phyloP scores from a whole-genome alignment of 2,329 filamentous ascomycete genomes.

The Penicillium corylophilum region DNA sequence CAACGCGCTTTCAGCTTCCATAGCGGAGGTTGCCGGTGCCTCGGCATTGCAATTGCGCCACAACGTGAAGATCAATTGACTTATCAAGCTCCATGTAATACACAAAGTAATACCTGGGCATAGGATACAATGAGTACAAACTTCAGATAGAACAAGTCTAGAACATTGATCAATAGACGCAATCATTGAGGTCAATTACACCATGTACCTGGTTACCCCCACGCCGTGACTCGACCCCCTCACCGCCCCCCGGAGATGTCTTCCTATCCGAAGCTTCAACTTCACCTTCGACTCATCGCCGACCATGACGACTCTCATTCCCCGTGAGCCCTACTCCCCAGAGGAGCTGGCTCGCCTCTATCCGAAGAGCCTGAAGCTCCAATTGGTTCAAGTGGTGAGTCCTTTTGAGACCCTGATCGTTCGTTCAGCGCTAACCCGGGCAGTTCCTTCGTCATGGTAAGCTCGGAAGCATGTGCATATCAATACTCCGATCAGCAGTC shows the following conservation, averaged over 20 bases:
- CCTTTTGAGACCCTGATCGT: background rate
- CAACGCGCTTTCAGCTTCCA: too few relatives aligned
- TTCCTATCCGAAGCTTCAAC: conserved; percentile 4
- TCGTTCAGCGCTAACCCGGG: conserved; percentile 13
- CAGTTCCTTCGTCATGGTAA: conserved; percentile 69
- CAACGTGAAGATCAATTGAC: background rate
- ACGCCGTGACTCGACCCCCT: conserved; percentile 3
- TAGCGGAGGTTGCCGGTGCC: background rate
- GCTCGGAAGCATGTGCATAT: conserved; percentile 7
- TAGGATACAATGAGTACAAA: background rate
- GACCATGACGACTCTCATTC: conserved; percentile 74
- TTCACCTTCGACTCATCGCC: conserved; percentile 10
- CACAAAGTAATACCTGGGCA: too few relatives aligned
- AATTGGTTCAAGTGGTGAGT: conserved; percentile 79
- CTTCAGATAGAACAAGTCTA: background rate
- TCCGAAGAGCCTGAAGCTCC: conserved; percentile 74
- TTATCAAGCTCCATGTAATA: too few relatives aligned
- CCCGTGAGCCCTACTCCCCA: conserved; percentile 72
- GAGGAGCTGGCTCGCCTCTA: conserved; percentile 81
- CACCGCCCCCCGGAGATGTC: conserved; percentile 19
- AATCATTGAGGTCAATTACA: background rate
- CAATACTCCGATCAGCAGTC: background rate
- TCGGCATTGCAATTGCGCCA: background rate
- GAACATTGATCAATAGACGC: background rate
- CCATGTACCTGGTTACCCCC: background rate